phyloP scores from a whole-genome alignment of 192 early-diverging fungal genomes.

The Helicostylum pulchrum region DNA sequence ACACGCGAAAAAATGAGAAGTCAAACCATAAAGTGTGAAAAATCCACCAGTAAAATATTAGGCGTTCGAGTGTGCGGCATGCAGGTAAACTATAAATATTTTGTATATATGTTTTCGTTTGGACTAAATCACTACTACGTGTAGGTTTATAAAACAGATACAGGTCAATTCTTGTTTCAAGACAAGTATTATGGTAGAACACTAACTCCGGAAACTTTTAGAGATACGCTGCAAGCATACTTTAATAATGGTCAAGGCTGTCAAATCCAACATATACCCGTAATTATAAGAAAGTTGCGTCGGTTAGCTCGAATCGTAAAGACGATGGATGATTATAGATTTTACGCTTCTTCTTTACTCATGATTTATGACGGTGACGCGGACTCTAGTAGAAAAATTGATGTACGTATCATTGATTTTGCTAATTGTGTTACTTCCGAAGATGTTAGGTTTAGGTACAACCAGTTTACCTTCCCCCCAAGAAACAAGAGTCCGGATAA shows the following conservation, averaged over 20 bases:
- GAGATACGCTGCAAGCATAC: conserved; percentile 74
- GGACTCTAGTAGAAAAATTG: conserved; percentile 47
- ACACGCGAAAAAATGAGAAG: conserved; percentile 77
- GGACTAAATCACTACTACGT: too few species aligned
- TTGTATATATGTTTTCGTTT: too few species aligned
- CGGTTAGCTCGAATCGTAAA: conserved; percentile 74
- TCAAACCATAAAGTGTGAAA: conserved; percentile 91
- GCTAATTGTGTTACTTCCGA: conserved; percentile 77
- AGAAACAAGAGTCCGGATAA: conserved; percentile 60
- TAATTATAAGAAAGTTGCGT: conserved; percentile 73
- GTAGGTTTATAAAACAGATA: conserved; percentile 29
- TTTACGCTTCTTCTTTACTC: conserved; percentile 87
- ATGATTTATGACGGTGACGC: conserved; percentile 87
- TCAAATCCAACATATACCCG: conserved; percentile 78
- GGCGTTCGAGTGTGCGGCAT: conserved; percentile 97
- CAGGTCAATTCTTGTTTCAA: conserved; percentile 70
- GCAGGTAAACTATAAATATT: conserved; percentile 81
- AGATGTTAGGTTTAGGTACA: conserved; percentile 20
- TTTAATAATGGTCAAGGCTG: conserved; percentile 85
- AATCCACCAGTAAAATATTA: conserved; percentile 85
- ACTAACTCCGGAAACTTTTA: conserved; percentile 77
- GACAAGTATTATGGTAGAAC: conserved; percentile 97
- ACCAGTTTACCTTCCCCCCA: conserved; percentile 42
- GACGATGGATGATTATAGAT: conserved; percentile 80
- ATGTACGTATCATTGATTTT: conserved; percentile 96